Conservation (phyloP, 2,329 filamentous ascomycete species). For the Pyrenochaeta sp. region DNA sequence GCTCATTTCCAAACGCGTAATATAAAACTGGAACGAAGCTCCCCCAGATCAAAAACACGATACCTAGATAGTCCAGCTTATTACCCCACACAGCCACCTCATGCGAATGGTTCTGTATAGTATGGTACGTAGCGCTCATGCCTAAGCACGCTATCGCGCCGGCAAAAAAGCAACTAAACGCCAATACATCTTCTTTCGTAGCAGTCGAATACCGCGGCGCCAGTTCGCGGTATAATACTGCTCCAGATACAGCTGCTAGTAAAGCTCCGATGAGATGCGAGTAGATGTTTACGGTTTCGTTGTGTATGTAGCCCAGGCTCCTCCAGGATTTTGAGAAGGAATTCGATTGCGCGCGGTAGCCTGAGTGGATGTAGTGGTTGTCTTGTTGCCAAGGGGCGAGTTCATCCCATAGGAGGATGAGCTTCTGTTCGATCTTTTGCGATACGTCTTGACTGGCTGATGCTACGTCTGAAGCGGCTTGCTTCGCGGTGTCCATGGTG, state of each 20-base stretch:
- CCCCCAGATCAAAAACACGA: slow-evolving; percentile 89
- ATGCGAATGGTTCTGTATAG: slow-evolving; percentile 84
- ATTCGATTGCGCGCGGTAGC: slow-evolving; percentile 70
- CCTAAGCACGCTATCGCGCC: slow-evolving; percentile 56
- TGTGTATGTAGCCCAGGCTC: slow-evolving; percentile 71
- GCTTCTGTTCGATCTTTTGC: slow-evolving; percentile 55
- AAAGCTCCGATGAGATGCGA: slow-evolving; percentile 65
- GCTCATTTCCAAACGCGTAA: slow-evolving; percentile 68
- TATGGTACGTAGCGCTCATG: slow-evolving; percentile 76
- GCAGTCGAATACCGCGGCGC: slow-evolving; percentile 46
- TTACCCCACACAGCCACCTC: slow-evolving; percentile 84
- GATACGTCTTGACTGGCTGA: slow-evolving; percentile 35
- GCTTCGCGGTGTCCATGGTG: slow-evolving; percentile 35
- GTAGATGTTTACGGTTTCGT: slow-evolving; percentile 76
- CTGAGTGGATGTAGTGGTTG: slow-evolving; percentile 73
- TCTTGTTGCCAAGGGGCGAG: slow-evolving; percentile 61
- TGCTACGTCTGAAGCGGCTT: slow-evolving; percentile 21
- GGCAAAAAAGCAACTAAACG: slow-evolving; percentile 50
- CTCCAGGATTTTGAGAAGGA: slow-evolving; percentile 67
- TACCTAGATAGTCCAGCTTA: slow-evolving; percentile 93
- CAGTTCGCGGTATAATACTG: slow-evolving; percentile 34
- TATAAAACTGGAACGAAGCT: slow-evolving; percentile 85
- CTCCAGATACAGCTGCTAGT: slow-evolving; percentile 27
- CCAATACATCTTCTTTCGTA: slow-evolving; percentile 45
- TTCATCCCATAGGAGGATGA: slow-evolving; percentile 58